Conservation (phyloP, 169 alveolate species). For the Plasmodium vivax region DNA sequence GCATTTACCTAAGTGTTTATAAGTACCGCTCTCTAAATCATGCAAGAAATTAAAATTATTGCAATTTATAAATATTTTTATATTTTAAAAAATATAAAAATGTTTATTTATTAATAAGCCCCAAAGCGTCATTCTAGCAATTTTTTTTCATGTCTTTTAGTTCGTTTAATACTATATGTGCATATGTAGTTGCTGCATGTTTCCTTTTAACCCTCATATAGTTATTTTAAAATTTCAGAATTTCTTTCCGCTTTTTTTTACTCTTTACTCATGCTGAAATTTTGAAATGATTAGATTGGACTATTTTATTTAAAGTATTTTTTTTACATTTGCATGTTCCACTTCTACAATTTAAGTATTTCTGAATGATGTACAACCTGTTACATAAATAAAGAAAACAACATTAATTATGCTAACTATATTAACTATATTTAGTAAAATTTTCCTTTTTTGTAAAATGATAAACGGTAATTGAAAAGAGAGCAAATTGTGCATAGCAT, state of each 20-base stretch:
- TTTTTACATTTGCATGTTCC: slow-evolving; percentile 4
- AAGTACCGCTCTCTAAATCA: not conserved
- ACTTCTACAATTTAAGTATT: not conserved
- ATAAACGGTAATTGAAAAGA: not conserved
- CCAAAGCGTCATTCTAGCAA: not conserved
- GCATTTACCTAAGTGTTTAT: not conserved
- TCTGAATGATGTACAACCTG: not conserved
- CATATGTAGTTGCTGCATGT: not conserved
- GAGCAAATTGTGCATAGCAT: not conserved
- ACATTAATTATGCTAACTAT: not conserved
- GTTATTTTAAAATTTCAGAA: slow-evolving; percentile 15
- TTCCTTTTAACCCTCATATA: not conserved
- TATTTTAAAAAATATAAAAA: slow-evolving; percentile 9
- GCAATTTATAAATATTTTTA: slow-evolving; percentile 4
- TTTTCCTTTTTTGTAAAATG: not conserved
- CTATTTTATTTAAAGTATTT: slow-evolving; percentile 5
- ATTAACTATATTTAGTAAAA: not conserved
- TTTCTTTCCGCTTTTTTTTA: not conserved
- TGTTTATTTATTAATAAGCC: slow-evolving; percentile 2
- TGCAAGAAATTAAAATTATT: not conserved
- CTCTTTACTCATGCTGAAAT: not conserved
- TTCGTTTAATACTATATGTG: not conserved
- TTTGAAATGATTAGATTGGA: not conserved
- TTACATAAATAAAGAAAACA: not conserved
- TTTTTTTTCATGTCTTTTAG: slow-evolving; percentile 9